Evolutionary conservation across 192 early-diverging fungal genomes (phyloP).

Genomic region (Chytriomyces sp.): DNA sequence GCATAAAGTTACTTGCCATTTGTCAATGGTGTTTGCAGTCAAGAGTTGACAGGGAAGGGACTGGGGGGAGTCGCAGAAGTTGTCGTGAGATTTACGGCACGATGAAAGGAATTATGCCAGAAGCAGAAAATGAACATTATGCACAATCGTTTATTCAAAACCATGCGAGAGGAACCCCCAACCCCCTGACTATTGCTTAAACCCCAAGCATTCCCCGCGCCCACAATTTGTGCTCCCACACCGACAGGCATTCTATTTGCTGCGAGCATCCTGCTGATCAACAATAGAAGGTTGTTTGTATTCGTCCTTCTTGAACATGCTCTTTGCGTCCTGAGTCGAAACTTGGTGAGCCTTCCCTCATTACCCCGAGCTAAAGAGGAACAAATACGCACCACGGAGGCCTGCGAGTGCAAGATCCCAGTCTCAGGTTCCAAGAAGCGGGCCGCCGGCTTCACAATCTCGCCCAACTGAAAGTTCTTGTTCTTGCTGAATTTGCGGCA

Average conservation of each 20-base stretch:
- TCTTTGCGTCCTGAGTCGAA: not conserved
- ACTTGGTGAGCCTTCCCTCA: not conserved
- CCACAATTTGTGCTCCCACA: not conserved
- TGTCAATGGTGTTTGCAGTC: too few relatives aligned
- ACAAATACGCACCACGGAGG: constrained; percentile 17
- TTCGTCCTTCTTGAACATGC: constrained; percentile 28
- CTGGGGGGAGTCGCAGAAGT: not conserved
- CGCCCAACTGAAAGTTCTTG: constrained; percentile 88
- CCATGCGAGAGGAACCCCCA: too few relatives aligned
- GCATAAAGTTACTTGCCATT: too few relatives aligned
- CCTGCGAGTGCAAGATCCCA: constrained; percentile 51
- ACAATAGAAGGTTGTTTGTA: constrained; percentile 22
- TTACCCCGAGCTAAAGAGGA: not conserved
- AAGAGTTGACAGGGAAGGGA: not conserved
- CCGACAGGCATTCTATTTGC: too few relatives aligned
- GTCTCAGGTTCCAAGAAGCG: constrained; percentile 35
- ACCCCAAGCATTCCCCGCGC: too few relatives aligned
- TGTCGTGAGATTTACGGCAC: too few relatives aligned
- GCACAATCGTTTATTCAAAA: too few relatives aligned
- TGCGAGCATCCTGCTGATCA: constrained; percentile 8
- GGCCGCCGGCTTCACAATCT: constrained; percentile 59
- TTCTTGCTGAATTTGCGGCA: constrained; percentile 83
- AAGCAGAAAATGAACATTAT: too few relatives aligned
- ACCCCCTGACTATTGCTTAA: too few relatives aligned
- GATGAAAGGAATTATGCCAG: too few relatives aligned